Base-by-base conservation (phyloP, 2,329 filamentous ascomycete genomes). In the Pseudogymnoascus sp. region DNA sequence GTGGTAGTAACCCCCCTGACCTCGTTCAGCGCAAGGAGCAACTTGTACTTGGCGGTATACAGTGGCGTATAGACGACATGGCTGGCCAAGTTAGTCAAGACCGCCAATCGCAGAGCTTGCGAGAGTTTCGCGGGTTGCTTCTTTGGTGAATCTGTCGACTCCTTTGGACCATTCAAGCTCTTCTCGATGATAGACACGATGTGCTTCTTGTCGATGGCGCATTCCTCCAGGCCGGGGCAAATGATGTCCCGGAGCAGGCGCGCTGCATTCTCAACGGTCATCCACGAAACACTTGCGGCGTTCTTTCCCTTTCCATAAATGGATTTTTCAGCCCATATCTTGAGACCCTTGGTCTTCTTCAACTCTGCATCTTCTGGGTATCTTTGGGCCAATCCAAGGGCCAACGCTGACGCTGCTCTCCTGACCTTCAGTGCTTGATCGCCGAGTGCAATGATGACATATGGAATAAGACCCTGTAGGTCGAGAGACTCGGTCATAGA, bases 141-240 rank as follows among this genome's bases (percentile, higher is more conserved):
- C 67, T 80, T 82, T 8, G 66, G 69, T 2, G 67, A 68, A 37
- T 72, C 71, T 12, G 71, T 79, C 16, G 79, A 77, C 53, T 77
- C 76, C 18, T 75, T 72, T 16, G 73, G 70, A 62, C 84, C 83
- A 68, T 87, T 85, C 10, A 95, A 73, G 0, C 81, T 76, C 34
- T 79, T 81, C 65, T 84, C 81, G 4, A 96, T 73, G 2, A 87
- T 82, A 18, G 84, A 83, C 25, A 82, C 78, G 50, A 96, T 81
- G 65, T 95, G 87, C 28, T 82, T 84, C 3, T 85, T 78, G 71
- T 97, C 92, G 68, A 97, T 84, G 3, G 93, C 82, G 70, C 89
- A 96, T 75, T 97, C 95, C 75, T 97, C 93, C 8, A 96, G 77
- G 1, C 83, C 84, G 0, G 90, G 90, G 18, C 91, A 74, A n/a